phyloP scores from a whole-genome alignment of 2,329 filamentous ascomycete species.

The Cladophialophora yegresii region DNA sequence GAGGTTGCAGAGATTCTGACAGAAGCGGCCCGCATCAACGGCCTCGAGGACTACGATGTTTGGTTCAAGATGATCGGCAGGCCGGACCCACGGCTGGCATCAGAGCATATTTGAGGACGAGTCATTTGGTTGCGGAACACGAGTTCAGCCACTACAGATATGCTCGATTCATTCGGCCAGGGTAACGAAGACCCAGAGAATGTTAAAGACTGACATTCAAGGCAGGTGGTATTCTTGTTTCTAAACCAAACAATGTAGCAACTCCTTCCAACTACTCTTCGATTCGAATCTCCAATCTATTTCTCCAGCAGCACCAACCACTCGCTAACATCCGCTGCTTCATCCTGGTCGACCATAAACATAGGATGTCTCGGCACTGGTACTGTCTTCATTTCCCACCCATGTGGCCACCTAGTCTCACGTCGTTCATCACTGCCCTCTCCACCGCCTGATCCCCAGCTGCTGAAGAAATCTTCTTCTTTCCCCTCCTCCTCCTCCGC shows the following conservation, averaged over 20 bases:
- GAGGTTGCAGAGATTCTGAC: conserved; percentile 13
- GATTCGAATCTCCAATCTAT: background rate
- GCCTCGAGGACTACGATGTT: conserved; percentile 12
- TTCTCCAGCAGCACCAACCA: background rate
- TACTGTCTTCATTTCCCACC: background rate
- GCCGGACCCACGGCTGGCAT: conserved; percentile 2
- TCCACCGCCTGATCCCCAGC: background rate
- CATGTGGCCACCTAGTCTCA: background rate
- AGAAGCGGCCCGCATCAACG: conserved; percentile 1
- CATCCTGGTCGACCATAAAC: conserved; percentile 4
- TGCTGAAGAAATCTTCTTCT: background rate
- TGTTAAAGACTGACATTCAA: background rate
- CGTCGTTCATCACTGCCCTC: background rate
- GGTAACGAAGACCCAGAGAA: background rate
- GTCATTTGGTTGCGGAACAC: background rate
- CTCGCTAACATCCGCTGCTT: background rate
- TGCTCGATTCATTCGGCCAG: background rate
- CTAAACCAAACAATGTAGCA: background rate
- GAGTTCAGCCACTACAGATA: background rate
- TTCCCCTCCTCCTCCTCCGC: too few relatives aligned
- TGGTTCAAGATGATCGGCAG: conserved; percentile 14
- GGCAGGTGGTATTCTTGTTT: background rate
- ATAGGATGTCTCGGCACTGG: conserved; percentile 1
- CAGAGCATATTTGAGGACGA: background rate
- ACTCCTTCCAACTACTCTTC: background rate